Percentiles rank a stretch among this genome's conserved stretches.
phyloP scores from a whole-genome alignment of 1,284 basidiomycete species.

The Heterobasidion occidentale region DNA sequence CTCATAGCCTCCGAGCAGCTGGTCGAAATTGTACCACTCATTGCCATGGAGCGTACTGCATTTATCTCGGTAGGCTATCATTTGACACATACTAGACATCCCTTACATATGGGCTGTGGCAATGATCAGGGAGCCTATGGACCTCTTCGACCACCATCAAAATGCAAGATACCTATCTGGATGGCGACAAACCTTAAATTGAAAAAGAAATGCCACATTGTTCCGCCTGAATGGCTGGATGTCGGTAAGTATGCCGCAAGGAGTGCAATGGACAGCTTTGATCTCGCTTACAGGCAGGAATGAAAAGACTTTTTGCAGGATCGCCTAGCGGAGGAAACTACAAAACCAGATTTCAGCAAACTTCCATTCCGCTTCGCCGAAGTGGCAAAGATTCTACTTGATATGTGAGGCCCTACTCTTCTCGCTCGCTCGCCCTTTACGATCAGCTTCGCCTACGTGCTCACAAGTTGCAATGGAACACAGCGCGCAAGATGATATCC shows the following conservation, averaged over 20 bases:
- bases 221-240: constrained; percentile 84
- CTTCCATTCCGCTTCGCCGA: constrained; percentile 86
- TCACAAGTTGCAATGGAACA: neutral
- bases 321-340: constrained; percentile 63
- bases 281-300: neutral
- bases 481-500: constrained; percentile 88
- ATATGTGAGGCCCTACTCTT: constrained; percentile 60
- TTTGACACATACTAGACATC: neutral
- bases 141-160: constrained; percentile 83
- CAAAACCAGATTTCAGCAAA: constrained; percentile 62
- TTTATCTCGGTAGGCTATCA: constrained; percentile 66
- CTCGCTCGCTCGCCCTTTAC: neutral
- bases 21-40: constrained; percentile 77
- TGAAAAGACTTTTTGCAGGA: constrained; percentile 70
- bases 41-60: constrained; percentile 82
- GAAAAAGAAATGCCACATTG: constrained; percentile 90
- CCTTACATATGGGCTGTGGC: neutral
- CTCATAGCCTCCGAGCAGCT: constrained; percentile 78
- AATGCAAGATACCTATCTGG: constrained; percentile 86
- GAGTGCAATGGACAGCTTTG: neutral
- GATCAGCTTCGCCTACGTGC: neutral
- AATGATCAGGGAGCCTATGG: constrained; percentile 79
- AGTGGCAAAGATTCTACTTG: constrained; percentile 82
- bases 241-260: constrained; percentile 50
- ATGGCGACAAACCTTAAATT: constrained; percentile 89